A percentile compares a stretch with the other conserved stretches of the same genome.
Evolutionary conservation across 768 basidiomycete species (phyloP).

Genomic region (Boletus vinaceobasis): DNA sequence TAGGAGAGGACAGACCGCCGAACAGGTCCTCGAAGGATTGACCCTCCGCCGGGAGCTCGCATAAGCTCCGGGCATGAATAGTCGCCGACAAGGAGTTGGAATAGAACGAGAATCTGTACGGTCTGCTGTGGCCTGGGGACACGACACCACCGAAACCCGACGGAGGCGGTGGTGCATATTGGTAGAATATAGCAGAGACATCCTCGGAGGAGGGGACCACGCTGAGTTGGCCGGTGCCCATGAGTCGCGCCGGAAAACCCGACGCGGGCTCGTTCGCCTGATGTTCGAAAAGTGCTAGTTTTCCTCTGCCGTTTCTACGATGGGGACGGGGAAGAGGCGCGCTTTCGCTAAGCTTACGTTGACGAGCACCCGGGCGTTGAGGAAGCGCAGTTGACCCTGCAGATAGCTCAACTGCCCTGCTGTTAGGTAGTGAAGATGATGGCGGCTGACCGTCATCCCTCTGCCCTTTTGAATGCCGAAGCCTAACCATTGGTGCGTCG

Average conservation of each 20-base stretch:
- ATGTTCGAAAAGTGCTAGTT: constrained; percentile 87
- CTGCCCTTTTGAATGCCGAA: constrained; percentile 11
- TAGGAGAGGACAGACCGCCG: constrained; percentile 40
- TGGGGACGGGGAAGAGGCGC: constrained; percentile 61
- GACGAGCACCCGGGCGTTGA: constrained; percentile 44
- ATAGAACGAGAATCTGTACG: constrained; percentile 98
- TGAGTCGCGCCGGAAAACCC: constrained; percentile 41
- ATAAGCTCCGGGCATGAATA: constrained; percentile 89
- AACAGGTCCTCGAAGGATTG: constrained; percentile 94
- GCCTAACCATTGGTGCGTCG: constrained; percentile 19
- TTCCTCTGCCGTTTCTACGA: constrained; percentile 64
- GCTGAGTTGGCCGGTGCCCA: constrained; percentile 31
- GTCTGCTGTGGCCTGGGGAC: constrained; percentile 71
- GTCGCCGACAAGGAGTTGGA: constrained; percentile 89
- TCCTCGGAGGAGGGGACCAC: constrained; percentile 42
- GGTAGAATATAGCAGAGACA: constrained; percentile 23
- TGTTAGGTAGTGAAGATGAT: neutral
- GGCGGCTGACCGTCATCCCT: constrained; percentile 6
- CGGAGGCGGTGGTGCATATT: constrained; percentile 8
- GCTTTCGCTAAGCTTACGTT: constrained; percentile 86
- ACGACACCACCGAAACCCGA: constrained; percentile 33
- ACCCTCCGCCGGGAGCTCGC: constrained; percentile 90
- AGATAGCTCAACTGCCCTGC: constrained; percentile 9
- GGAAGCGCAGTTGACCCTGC: constrained; percentile 8
- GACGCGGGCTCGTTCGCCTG: constrained; percentile 47